Conservation (phyloP, 1,284 basidiomycete genomes). For the Cryptococcus amylolentus region DNA sequence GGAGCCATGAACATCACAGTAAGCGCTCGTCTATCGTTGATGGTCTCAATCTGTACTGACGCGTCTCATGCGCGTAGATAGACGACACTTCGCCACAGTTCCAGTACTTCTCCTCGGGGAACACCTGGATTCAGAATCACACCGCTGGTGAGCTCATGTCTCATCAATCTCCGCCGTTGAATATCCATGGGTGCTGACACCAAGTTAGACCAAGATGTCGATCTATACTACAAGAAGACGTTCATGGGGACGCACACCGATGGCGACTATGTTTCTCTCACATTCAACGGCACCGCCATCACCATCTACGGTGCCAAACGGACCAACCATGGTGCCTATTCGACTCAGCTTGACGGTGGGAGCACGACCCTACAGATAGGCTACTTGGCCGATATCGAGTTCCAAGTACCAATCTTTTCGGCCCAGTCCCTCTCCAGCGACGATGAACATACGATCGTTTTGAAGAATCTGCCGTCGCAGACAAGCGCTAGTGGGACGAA, state of each 20-base stretch:
- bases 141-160: constrained; percentile 2
- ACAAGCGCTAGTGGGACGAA: not conserved
- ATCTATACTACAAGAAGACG: constrained; percentile 13
- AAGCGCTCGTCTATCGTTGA: no score
- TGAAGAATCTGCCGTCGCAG: not conserved
- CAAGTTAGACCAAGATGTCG: not conserved
- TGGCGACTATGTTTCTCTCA: constrained; percentile 23
- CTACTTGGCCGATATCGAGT: not conserved
- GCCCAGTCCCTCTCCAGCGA: constrained; percentile 8
- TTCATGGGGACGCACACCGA: constrained; percentile 17
- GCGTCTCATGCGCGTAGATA: constrained; percentile 1
- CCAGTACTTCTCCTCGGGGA: constrained; percentile 6
- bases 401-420: constrained; percentile 14
- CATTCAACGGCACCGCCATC: constrained; percentile 30
- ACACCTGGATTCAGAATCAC: constrained; percentile 15
- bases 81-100: constrained; percentile 22
- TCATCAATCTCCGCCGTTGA: no score
- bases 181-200: no score
- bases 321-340: constrained; percentile 23
- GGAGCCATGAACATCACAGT: no score
- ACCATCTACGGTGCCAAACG: constrained; percentile 23
- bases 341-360: constrained; percentile 14
- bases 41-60: no score
- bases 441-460: constrained; percentile 16
- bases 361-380: constrained; percentile 9